Percentiles rank a stretch among this genome's conserved stretches.
These are phyloP conservation scores for Pseudozyma tsukubaensis DNA, from an alignment of 1,284 basidiomycete species.

Conservation along the genomic window DNA sequence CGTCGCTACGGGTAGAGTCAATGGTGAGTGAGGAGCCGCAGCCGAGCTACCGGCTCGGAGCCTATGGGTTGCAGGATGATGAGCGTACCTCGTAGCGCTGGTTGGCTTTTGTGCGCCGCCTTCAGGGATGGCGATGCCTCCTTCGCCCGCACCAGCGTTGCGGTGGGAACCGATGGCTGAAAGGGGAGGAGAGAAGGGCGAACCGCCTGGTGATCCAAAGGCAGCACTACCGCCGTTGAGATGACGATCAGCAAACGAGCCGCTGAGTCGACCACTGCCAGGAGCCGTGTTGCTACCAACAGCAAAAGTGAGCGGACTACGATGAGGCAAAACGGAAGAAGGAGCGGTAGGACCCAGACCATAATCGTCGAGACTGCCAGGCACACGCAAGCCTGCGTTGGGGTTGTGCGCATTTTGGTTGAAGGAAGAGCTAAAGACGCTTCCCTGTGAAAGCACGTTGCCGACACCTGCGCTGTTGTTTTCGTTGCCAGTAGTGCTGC, in stretches of 20 bases:
- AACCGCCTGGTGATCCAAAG: conserved; percentile 38
- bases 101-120: conserved; percentile 14
- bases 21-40: conserved; percentile 36
- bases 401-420: conserved; percentile 22
- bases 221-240: conserved; percentile 15
- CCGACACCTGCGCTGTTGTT: neutral
- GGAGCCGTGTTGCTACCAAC: conserved; percentile 9
- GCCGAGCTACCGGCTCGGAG: conserved; percentile 34
- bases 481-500: conserved; percentile 5
- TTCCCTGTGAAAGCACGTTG: neutral
- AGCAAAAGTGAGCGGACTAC: conserved; percentile 35
- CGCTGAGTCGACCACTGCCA: conserved; percentile 17
- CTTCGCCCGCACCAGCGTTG: conserved; percentile 13
- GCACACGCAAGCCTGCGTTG: conserved; percentile 21
- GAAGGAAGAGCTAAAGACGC: conserved; percentile 13
- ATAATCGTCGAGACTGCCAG: conserved; percentile 37
- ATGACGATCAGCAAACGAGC: conserved; percentile 32
- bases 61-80: conserved; percentile 45
- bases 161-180: conserved; percentile 41
- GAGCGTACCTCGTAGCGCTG: conserved; percentile 10
- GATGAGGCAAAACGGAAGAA: conserved; percentile 51
- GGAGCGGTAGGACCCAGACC: conserved; percentile 58
- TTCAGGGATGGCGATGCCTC: conserved; percentile 37
- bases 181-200: conserved; percentile 36
- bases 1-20: conserved; percentile 55